phyloP scores from a whole-genome alignment of 768 basidiomycete genomes.

The Phylloporus scabripes region DNA sequence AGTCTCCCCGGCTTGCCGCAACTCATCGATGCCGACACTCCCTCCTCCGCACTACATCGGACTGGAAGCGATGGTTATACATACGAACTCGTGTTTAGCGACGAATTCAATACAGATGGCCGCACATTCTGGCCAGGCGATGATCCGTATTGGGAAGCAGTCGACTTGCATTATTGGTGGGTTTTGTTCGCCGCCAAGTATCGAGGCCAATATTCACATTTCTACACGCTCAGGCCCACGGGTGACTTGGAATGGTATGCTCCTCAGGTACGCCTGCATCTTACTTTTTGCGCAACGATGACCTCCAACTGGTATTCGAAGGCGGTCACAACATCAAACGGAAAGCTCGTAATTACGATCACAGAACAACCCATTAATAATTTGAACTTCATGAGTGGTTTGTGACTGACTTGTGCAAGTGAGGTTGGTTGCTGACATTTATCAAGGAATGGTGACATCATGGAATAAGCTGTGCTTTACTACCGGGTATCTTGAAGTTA shows the following conservation, averaged over 20 bases:
- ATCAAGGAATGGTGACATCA: slow-evolving; percentile 61
- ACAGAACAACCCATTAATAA: slow-evolving; percentile 64
- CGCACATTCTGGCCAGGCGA: slow-evolving; percentile 76
- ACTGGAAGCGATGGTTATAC: slow-evolving; percentile 69
- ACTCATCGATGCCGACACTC: slow-evolving; percentile 78
- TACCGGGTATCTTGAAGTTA: slow-evolving; percentile 84
- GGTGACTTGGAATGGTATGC: slow-evolving; percentile 84
- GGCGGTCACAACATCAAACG: slow-evolving; percentile 68
- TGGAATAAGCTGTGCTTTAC: slow-evolving; percentile 98
- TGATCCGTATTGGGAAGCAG: slow-evolving; percentile 84
- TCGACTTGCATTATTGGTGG: slow-evolving; percentile 78
- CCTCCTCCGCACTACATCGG: slow-evolving; percentile 46
- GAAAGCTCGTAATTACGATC: slow-evolving; percentile 79
- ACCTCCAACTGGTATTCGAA: slow-evolving; percentile 18
- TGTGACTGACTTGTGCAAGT: slow-evolving; percentile 19
- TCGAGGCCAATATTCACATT: slow-evolving; percentile 5
- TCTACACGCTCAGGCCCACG: slow-evolving; percentile 41
- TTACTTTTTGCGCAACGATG: not conserved
- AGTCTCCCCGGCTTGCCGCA: slow-evolving; percentile 57
- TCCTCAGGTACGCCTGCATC: slow-evolving; percentile 45
- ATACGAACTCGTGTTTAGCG: slow-evolving; percentile 84
- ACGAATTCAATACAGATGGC: slow-evolving; percentile 74
- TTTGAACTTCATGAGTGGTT: slow-evolving; percentile 79
- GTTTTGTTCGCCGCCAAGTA: slow-evolving; percentile 3
- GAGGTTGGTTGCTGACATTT: slow-evolving; percentile 6